These are phyloP conservation scores for Mortierella sp. DNA, from an alignment of 371 early-diverging fungal genomes.

Conservation along the genomic window DNA sequence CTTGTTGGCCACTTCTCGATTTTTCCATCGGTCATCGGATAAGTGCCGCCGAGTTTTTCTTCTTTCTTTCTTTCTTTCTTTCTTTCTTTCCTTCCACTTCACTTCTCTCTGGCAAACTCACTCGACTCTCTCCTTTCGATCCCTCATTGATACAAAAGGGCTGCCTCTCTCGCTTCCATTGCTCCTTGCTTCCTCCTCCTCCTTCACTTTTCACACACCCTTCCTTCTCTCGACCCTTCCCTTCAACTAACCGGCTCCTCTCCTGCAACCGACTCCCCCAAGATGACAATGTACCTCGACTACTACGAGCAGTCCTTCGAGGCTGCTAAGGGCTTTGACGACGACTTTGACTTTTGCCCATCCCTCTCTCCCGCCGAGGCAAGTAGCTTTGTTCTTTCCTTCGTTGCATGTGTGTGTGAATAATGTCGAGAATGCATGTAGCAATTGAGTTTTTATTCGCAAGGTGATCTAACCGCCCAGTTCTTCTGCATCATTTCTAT, in stretches of 20 bases:
- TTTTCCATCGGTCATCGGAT: background rate
- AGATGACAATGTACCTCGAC: slow-evolving; percentile 20
- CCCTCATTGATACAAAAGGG: too few species aligned
- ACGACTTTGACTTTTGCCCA: slow-evolving; percentile 51
- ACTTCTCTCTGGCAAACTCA: background rate
- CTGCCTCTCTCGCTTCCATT: background rate
- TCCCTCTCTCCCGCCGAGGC: slow-evolving; percentile 36
- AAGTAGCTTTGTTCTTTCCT: background rate
- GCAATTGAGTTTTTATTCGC: background rate
- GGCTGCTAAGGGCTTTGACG: slow-evolving; percentile 46
- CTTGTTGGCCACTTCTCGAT: background rate
- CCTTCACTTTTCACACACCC: background rate
- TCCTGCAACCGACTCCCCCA: too few species aligned
- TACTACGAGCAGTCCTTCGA: slow-evolving; percentile 25
- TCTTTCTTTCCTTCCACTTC: background rate
- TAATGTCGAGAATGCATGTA: background rate
- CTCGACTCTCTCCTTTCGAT: too few species aligned
- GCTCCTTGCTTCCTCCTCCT: too few species aligned
- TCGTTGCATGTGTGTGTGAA: background rate
- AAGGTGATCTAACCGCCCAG: background rate
- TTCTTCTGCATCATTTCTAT: background rate
- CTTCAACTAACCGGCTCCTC: background rate
- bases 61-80: background rate
- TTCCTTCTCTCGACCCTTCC: background rate
- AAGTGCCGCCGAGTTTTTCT: background rate